Percentiles rank a stretch among this genome's conserved stretches.
phyloP scores from a whole-genome alignment of 306 rosid genomes.

The Mucuna pruriens region DNA sequence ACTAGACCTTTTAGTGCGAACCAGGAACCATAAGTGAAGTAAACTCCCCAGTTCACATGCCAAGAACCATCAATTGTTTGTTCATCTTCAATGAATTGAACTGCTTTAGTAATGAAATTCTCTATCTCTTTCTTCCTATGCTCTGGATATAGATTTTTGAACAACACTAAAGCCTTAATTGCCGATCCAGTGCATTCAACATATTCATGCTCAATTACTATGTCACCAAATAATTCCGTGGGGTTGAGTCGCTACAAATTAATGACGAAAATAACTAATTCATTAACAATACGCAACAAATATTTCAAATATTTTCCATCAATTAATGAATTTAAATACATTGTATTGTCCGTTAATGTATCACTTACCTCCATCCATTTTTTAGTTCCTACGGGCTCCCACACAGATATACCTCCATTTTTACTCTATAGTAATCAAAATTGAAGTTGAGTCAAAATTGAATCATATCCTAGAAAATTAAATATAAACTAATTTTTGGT shows the following conservation, averaged over 20 bases:
- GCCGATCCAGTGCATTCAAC: constrained; percentile 49
- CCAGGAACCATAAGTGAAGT: no score
- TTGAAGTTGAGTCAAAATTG: no score
- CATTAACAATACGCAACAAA: no score
- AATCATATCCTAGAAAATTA: background rate
- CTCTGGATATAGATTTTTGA: constrained; percentile 36
- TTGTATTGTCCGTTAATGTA: no score
- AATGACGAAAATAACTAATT: no score
- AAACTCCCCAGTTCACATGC: no score
- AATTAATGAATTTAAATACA: no score
- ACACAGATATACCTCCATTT: constrained; percentile 68
- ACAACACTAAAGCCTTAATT: constrained; percentile 41
- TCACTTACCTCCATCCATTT: constrained; percentile 51
- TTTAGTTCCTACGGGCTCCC: constrained; percentile 62
- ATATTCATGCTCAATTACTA: constrained; percentile 41
- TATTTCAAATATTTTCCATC: no score
- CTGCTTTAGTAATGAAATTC: constrained; percentile 32
- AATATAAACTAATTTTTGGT: no score
- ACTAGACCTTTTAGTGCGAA: no score
- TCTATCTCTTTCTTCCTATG: constrained; percentile 44
- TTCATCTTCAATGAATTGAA: constrained; percentile 28
- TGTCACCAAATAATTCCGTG: constrained; percentile 31
- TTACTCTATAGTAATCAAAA: constrained; percentile 49
- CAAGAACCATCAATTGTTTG: constrained; percentile 9
- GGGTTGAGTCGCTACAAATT: constrained; percentile 38